Conservation (phyloP, 1,139 yeast genomes). For the Pneumocystis sp. region DNA sequence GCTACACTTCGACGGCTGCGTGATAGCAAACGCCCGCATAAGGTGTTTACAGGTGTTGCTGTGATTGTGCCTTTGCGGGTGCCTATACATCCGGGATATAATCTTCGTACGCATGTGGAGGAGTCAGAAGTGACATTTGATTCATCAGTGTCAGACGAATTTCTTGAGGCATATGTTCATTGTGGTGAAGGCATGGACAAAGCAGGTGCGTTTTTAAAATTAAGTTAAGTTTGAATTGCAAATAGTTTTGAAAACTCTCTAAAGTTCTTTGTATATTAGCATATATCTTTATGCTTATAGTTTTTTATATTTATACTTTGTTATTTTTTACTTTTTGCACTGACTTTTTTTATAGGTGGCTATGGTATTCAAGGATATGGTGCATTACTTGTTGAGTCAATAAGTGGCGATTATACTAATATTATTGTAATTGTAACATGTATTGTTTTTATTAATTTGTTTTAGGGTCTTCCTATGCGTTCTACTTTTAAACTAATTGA, state of each 20-base stretch:
- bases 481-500: slow-evolving; percentile 36
- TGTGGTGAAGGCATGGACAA: slow-evolving; percentile 64
- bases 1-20: slow-evolving; percentile 33
- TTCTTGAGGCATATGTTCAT: slow-evolving; percentile 46
- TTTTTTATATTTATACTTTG: too few species aligned
- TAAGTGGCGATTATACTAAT: slow-evolving; percentile 71
- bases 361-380: slow-evolving; percentile 66
- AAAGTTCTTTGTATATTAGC: background rate
- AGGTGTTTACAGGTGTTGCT: slow-evolving; percentile 57
- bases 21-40: slow-evolving; percentile 31
- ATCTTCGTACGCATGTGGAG: slow-evolving; percentile 28
- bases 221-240: background rate
- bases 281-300: background rate
- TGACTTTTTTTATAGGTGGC: slow-evolving; percentile 29
- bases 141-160: slow-evolving; percentile 33
- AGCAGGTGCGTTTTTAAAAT: slow-evolving; percentile 39
- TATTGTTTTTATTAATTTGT: background rate
- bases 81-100: slow-evolving; percentile 29
- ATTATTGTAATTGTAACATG: slow-evolving; percentile 46
- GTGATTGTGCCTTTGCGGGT: slow-evolving; percentile 31
- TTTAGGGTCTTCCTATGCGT: slow-evolving; percentile 40
- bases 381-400: slow-evolving; percentile 37
- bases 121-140: slow-evolving; percentile 38
- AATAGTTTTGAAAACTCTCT: too few species aligned
- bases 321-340: background rate